Conservation (phyloP, 202 grass and related monocot genomes). For the Zizania palustris region DNA sequence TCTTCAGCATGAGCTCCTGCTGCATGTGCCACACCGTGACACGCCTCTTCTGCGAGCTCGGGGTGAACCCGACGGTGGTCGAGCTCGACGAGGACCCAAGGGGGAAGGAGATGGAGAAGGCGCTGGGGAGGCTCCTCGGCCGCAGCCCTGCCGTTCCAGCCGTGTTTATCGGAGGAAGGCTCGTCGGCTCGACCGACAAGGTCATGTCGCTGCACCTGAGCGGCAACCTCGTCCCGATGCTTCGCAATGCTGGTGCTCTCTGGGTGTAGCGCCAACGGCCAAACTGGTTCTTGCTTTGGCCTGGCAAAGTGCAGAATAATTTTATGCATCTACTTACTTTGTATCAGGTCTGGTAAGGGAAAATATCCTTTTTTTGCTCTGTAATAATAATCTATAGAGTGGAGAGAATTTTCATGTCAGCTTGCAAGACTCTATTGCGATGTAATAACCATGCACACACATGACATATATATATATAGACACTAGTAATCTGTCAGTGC, state of each 20-base stretch:
- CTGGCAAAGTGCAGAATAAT: slow-evolving; percentile 6
- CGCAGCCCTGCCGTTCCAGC: slow-evolving; percentile 58
- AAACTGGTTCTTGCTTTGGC: not conserved
- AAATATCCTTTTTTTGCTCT: slow-evolving; percentile 32
- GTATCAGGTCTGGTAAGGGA: not conserved
- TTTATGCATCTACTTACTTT: not conserved
- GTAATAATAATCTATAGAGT: slow-evolving; percentile 18
- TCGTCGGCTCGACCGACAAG: slow-evolving; percentile 61
- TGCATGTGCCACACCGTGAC: slow-evolving; percentile 73
- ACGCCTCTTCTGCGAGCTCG: slow-evolving; percentile 55
- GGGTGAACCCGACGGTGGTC: slow-evolving; percentile 56
- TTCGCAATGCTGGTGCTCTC: slow-evolving; percentile 65
- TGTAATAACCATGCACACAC: not conserved
- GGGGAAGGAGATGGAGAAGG: slow-evolving; percentile 64
- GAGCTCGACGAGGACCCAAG: slow-evolving; percentile 57
- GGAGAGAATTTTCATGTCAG: not conserved
- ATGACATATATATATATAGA: not conserved
- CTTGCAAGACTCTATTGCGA: not conserved
- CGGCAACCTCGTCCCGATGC: slow-evolving; percentile 60
- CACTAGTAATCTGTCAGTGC: too few species aligned
- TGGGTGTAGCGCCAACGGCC: slow-evolving; percentile 44
- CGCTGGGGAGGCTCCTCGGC: slow-evolving; percentile 50
- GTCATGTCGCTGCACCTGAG: slow-evolving; percentile 67
- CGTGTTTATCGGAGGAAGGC: slow-evolving; percentile 60
- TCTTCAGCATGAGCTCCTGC: slow-evolving; percentile 75